Evolutionary conservation across 306 rosid genomes (phyloP), one percentile per base, ranked within the genome.

Genomic region (Pterocarpus macrocarpus): DNA sequence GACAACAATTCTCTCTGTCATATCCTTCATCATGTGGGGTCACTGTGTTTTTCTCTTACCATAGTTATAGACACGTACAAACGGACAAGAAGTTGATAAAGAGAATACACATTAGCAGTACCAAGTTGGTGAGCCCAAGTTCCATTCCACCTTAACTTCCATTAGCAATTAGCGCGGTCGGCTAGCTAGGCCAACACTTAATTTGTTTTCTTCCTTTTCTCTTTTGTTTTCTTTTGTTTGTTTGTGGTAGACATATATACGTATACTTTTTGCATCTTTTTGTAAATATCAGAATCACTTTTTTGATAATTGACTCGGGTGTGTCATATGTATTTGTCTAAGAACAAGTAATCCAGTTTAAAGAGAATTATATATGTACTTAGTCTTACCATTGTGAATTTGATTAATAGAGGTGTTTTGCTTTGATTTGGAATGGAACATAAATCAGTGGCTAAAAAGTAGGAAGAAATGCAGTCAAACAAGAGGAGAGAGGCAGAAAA

Each of bases 11-110:
- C 33, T 7, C 33, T 66, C 33, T 44, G 8, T 17, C 50, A 38
- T 8, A 47, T 79, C 43, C 63, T 44, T 44, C 77, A 34, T 4
- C 62, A 12, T 56, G 65, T 64, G 83, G 86, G 86, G 64, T 64
- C 69, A 16, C n/a, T 55, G 8, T 53, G 68, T 81, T 41, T 73
- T 32, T 34, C 73, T 43, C 67, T n/a, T 77, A 52, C 35, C 39
- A 0, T 30, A 41, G 75, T 77, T 66, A 56, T n/a, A 55, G 34
- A 78, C 68, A 67, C 22, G 15, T 50, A 50, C 4, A 15, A 15
- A 52, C 32, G 45, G 33, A 71, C 55, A 62, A 61, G 5, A 61
- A 62, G 35, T 62, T 71, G 66, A 67, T 55, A 68, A 58, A 68
- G 71, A 76, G 63, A 62, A 53, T 2, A 76, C 56, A 44, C 66